These are phyloP conservation scores for Zasmidium cellare DNA, from an alignment of 2,329 filamentous ascomycete genomes.

Conservation along the genomic window DNA sequence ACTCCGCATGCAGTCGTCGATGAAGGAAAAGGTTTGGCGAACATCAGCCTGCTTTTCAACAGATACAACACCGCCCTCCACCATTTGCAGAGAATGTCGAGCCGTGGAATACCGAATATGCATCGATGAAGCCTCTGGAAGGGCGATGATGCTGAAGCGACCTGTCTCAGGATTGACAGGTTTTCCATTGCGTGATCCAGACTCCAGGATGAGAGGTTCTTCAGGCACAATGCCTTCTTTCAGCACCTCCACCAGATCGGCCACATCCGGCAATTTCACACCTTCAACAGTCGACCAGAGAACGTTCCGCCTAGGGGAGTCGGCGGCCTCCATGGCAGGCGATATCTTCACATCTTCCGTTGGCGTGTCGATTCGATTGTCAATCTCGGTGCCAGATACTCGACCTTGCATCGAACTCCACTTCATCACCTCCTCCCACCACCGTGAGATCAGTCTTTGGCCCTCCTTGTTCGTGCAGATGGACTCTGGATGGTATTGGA, in stretches of 20 bases:
- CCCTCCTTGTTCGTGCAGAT: conserved; percentile 74
- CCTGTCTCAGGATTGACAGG: conserved; percentile 54
- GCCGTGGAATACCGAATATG: conserved; percentile 27
- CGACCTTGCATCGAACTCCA: conserved; percentile 15
- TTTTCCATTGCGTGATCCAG: conserved; percentile 42
- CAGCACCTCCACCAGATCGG: conserved; percentile 39
- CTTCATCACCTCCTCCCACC: conserved; percentile 64
- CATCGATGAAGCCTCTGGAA: conserved; percentile 49
- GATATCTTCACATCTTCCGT: neutral
- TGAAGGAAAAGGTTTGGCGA: conserved; percentile 40
- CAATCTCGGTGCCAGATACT: neutral
- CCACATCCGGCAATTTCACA: conserved; percentile 29
- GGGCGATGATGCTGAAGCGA: conserved; percentile 71
- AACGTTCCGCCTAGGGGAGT: neutral
- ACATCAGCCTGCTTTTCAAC: conserved; percentile 17
- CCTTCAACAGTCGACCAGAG: neutral
- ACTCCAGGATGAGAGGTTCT: conserved; percentile 50
- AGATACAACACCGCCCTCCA: conserved; percentile 8
- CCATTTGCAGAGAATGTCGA: conserved; percentile 15
- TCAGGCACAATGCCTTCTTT: conserved; percentile 27
- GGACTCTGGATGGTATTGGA: conserved; percentile 91
- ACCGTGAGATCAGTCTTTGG: conserved; percentile 66
- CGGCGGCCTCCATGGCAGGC: neutral
- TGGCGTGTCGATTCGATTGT: neutral
- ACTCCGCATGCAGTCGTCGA: conserved; percentile 41